phyloP scores from a whole-genome alignment of 2,329 filamentous ascomycete species.

The Rhytidhysteron rufulum region DNA sequence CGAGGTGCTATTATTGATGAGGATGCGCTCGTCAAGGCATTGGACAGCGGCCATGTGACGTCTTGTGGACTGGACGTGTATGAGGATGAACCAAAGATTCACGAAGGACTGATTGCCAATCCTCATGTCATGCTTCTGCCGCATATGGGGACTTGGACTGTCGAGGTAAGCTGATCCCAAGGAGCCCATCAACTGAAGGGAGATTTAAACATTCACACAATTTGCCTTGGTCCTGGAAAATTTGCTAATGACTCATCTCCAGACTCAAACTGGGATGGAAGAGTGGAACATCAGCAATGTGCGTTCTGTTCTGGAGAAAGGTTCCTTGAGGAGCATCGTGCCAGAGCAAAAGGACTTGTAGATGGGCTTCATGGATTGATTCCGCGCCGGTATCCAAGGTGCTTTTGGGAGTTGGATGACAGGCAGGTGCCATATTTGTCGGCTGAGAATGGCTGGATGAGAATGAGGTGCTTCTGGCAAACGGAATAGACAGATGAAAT shows the following conservation, averaged over 20 bases:
- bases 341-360: slow-evolving; percentile 73
- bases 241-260: slow-evolving; percentile 3
- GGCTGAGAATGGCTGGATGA: too few species aligned
- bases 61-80: slow-evolving; percentile 77
- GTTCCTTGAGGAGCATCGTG: slow-evolving; percentile 65
- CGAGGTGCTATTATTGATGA: slow-evolving; percentile 81
- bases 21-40: slow-evolving; percentile 68
- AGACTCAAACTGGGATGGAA: slow-evolving; percentile 63
- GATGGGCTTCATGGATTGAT: too few species aligned
- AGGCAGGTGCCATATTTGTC: too few species aligned
- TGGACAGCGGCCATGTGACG: slow-evolving; percentile 66
- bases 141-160: slow-evolving; percentile 82
- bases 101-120: slow-evolving; percentile 68
- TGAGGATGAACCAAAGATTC: slow-evolving; percentile 74
- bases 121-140: slow-evolving; percentile 71
- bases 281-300: slow-evolving; percentile 71
- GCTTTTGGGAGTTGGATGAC: too few species aligned
- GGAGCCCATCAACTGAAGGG: not conserved
- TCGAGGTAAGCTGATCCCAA: slow-evolving; percentile 46
- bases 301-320: slow-evolving; percentile 57
- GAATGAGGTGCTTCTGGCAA: too few species aligned
- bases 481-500: slow-evolving; percentile 37
- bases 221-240: not conserved
- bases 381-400: too few species aligned
- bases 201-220: not conserved